These are phyloP conservation scores for Fusarium duplospermum DNA, from an alignment of 2,329 filamentous ascomycete species.

Conservation along the genomic window DNA sequence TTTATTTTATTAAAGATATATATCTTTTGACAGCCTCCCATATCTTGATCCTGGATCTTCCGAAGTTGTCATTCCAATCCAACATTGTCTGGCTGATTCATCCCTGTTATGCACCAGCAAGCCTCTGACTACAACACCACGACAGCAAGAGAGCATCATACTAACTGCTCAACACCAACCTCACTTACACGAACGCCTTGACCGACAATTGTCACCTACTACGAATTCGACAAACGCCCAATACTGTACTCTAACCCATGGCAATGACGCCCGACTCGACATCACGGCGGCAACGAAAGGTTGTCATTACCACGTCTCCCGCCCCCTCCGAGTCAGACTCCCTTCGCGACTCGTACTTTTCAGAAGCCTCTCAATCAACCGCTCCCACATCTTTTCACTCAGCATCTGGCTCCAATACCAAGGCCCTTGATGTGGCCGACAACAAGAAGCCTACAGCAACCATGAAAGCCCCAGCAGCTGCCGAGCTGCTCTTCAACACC, in stretches of 20 bases:
- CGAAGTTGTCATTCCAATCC: constrained; percentile 22
- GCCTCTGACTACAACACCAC: constrained; percentile 9
- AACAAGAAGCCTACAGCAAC: constrained; percentile 21
- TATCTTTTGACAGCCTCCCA: constrained; percentile 31
- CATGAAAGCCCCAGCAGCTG: constrained; percentile 18
- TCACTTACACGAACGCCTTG: constrained; percentile 27
- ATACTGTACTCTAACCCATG: constrained; percentile 9
- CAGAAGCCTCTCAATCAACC: constrained; percentile 43
- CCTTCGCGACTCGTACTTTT: constrained; percentile 45
- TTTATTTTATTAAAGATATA: constrained; percentile 35
- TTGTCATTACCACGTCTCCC: constrained; percentile 41
- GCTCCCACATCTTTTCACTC: constrained; percentile 45
- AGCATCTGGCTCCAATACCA: constrained; percentile 39
- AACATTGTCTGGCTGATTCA: constrained; percentile 5
- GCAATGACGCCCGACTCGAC: constrained; percentile 37
- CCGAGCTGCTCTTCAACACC: constrained; percentile 33
- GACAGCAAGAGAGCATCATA: constrained; percentile 1
- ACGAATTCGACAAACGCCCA: constrained; percentile 7
- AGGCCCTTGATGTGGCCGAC: constrained; percentile 22
- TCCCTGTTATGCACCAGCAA: constrained; percentile 13
- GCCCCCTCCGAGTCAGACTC: constrained; percentile 42
- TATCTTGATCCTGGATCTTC: constrained; percentile 26
- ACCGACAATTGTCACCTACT: constrained; percentile 8
- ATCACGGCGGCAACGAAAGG: constrained; percentile 41
- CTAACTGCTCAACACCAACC: constrained; percentile 9